Evolutionary conservation across 345 rosid genomes (phyloP), one percentile per base, ranked within the genome.

Genomic region (Aethionema arabicum): DNA sequence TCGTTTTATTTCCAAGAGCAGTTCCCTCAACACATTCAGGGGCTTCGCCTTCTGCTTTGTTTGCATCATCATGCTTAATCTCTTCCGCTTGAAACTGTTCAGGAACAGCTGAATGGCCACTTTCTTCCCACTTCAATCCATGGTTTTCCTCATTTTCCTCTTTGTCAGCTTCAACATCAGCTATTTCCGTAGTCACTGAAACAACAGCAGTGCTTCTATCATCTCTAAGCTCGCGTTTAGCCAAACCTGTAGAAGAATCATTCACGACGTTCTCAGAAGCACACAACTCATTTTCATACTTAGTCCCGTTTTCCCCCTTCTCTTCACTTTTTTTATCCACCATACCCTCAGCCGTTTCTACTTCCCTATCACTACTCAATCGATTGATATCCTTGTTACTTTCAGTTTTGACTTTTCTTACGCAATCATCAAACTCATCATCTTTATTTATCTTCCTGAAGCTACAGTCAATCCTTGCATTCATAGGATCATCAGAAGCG

Each of bases 1-100:
- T 51, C 48, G 66, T 63, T 61, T 15, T 71, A 55, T 56, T 72
- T 32, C 56, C 81, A 37, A 50, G 66, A 12, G 40, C 72, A 47
- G 61, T 61, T 66, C 74, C 84, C 61, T 65, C 71, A 27, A 44
- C 68, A 10, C 59, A 63, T 53, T 72, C 76, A 1, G 32, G 59
- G 5, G 41, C 48, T 54, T 77, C 85, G 76, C 11, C 60, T 66
- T 57, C 80, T 53, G 63, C 79, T 45, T 54, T 67, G 70, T 71
- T 75, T 45, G 53, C 69, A 54, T 81, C 79, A 67, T 64, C 76
- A 77, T 72, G 69, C 51, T 32, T 58, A 51, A 16, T 52, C 48
- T 58, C 80, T 67, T 68, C 79, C 50, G 68, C 79, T 61, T 30
- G 38, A 40, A 21, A 16, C 43, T 69, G 69, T 64, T 74, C 74